Conservation (phyloP, 331 rosid species). For the Ulmus americana region DNA sequence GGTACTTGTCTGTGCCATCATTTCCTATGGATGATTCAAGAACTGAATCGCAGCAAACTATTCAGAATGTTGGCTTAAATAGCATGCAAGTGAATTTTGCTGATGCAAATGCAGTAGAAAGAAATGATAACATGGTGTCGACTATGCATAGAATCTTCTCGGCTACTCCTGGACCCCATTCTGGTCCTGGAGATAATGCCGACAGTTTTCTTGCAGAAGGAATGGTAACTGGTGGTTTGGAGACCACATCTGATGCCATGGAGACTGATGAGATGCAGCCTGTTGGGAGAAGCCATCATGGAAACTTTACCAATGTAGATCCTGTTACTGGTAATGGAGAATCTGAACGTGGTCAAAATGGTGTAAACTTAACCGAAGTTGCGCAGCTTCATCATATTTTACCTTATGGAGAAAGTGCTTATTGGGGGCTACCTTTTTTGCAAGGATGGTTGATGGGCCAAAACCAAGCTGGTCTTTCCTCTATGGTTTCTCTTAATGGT, state of each 20-base stretch:
- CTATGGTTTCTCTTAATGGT: constrained; percentile 26
- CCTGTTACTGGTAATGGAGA: constrained; percentile 30
- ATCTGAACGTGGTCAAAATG: constrained; percentile 25
- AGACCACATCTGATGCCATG: constrained; percentile 41
- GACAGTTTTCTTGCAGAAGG: constrained; percentile 33
- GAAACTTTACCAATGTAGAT: constrained; percentile 36
- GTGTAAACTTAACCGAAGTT: constrained; percentile 28
- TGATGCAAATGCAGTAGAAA: constrained; percentile 34
- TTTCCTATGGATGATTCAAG: constrained; percentile 31
- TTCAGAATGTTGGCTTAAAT: constrained; percentile 30
- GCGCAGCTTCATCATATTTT: constrained; percentile 28
- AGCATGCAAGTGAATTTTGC: constrained; percentile 36
- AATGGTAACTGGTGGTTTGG: constrained; percentile 27
- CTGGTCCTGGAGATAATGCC: constrained; percentile 25
- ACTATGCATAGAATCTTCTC: constrained; percentile 29
- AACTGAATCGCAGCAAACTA: constrained; percentile 31
- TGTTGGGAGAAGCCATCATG: constrained; percentile 36
- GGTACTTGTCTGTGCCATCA: constrained; percentile 37
- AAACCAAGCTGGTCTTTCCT: constrained; percentile 45
- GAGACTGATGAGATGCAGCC: constrained; percentile 39
- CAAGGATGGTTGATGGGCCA: constrained; percentile 70
- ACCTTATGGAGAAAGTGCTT: constrained; percentile 36
- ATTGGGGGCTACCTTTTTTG: constrained; percentile 59
- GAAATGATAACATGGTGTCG: constrained; percentile 22
- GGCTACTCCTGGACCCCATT: constrained; percentile 32